Evolutionary conservation across 805 yeast species (phyloP).

Genomic region (Cyberlindnera misumaiensis): DNA sequence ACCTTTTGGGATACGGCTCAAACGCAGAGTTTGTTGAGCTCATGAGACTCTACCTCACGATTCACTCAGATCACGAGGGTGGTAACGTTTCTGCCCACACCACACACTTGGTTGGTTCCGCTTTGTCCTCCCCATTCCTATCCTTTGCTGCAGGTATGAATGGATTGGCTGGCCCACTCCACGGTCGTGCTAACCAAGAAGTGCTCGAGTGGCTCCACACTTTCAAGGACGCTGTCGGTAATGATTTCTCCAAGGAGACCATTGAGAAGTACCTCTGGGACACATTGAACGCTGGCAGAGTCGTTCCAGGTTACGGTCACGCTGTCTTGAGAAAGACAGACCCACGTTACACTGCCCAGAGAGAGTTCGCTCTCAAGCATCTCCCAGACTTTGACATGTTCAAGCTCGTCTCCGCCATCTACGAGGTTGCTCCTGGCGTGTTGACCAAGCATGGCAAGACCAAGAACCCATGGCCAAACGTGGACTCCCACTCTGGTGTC

Average conservation of each 20-base stretch:
- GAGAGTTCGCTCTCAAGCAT: conserved; percentile 71
- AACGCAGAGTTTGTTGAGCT: conserved; percentile 69
- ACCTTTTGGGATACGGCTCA: conserved; percentile 47
- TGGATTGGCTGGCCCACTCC: conserved; percentile 85
- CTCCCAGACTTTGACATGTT: conserved; percentile 75
- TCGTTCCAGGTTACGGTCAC: conserved; percentile 85
- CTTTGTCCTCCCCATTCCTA: conserved; percentile 70
- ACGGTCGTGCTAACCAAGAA: conserved; percentile 86
- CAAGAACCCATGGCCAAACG: conserved; percentile 92
- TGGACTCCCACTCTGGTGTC: conserved; percentile 84
- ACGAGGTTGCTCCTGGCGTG: conserved; percentile 78
- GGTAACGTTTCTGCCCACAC: conserved; percentile 87
- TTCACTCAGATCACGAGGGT: conserved; percentile 88
- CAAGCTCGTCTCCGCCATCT: conserved; percentile 69
- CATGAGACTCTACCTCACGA: conserved; percentile 73
- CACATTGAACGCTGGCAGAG: conserved; percentile 74
- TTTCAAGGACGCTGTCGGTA: conserved; percentile 51
- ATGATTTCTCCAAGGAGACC: conserved; percentile 60
- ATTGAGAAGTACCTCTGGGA: conserved; percentile 76
- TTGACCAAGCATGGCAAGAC: conserved; percentile 82
- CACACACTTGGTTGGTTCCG: conserved; percentile 80
- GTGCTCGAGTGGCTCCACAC: conserved; percentile 75
- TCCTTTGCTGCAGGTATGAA: conserved; percentile 77
- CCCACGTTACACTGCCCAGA: conserved; percentile 82
- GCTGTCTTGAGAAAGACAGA: conserved; percentile 85